Evolutionary conservation across 352 stramenopile genomes (phyloP), one percentile per base, ranked within the genome.

Genomic region (Phytophthora rubi): DNA sequence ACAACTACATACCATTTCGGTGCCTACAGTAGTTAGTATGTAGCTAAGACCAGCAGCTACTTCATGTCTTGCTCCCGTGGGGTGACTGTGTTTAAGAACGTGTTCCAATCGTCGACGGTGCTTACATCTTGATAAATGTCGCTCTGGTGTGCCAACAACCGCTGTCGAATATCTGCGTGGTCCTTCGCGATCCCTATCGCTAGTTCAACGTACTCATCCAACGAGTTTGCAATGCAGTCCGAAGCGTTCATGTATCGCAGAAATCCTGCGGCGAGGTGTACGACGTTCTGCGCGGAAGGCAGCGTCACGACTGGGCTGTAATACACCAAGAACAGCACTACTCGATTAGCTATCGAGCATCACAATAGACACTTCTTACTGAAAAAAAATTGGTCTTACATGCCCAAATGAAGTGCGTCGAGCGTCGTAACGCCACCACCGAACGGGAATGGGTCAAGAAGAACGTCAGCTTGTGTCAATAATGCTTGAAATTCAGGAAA

Each of bases 381-480:
- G 23, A 52, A 1, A 39, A 4, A 49, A 58, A 57, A n/a, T 2
- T 28, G 5, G 32, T 56, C 85, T 55, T 83, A 91, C 77, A 88
- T 84, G 63, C 88, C 88, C 53, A 92, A 80, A 18, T 87, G 77
- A 61, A 97, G 77, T 2, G 86, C 83, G 35, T 97, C 90, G 30
- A 97, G 80, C 7, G 84, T 91, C 4, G 89, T 97, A 35, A 97
- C 88, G 28, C 90, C 89, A 13, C 90, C 88, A 28, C 89, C 90
- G 33, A 96, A 96, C 28, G 89, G 88, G 47, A 94, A 96, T 35
- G 89, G 83, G 58, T 97, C 90, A 7, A 97, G 67, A 8, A 94
- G 65, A 21, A 97, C 88, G 61, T 94, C 88, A 3, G 83, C 76
- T 7, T 71, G 60, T 9, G 76, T 66, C 30, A 94, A 72, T 13